These are phyloP conservation scores for Angophora floribunda DNA, from an alignment of 345 rosid species.

Conservation along the genomic window DNA sequence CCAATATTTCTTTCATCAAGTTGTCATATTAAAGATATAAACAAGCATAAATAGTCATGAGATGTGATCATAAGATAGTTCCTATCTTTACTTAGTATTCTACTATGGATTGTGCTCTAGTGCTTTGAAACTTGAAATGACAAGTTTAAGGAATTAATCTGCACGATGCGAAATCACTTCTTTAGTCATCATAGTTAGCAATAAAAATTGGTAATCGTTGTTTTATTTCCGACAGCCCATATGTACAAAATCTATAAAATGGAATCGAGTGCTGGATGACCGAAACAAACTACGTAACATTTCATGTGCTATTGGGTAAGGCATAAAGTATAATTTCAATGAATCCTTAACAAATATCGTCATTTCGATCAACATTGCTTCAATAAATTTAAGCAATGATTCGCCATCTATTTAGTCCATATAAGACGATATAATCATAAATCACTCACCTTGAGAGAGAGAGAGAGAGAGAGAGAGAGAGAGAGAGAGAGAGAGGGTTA, in stretches of 20 bases:
- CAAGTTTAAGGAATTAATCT: neutral
- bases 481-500: neutral
- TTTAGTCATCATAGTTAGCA: neutral
- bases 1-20: neutral
- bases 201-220: neutral
- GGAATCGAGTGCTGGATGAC: neutral
- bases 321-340: neutral
- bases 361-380: neutral
- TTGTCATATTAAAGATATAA: neutral
- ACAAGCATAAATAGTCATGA: neutral
- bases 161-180: neutral
- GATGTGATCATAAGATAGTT: neutral
- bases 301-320: neutral
- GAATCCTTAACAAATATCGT: neutral
- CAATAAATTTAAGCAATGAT: neutral
- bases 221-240: neutral
- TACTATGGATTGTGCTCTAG: neutral
- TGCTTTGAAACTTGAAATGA: neutral
- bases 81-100: neutral
- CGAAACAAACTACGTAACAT: neutral
- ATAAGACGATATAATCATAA: neutral
- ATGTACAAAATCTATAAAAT: neutral
- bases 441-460: neutral
- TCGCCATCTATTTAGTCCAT: neutral
- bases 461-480: neutral